These are phyloP conservation scores for Pythium phragmitis DNA, from an alignment of 352 stramenopile species.

Conservation along the genomic window DNA sequence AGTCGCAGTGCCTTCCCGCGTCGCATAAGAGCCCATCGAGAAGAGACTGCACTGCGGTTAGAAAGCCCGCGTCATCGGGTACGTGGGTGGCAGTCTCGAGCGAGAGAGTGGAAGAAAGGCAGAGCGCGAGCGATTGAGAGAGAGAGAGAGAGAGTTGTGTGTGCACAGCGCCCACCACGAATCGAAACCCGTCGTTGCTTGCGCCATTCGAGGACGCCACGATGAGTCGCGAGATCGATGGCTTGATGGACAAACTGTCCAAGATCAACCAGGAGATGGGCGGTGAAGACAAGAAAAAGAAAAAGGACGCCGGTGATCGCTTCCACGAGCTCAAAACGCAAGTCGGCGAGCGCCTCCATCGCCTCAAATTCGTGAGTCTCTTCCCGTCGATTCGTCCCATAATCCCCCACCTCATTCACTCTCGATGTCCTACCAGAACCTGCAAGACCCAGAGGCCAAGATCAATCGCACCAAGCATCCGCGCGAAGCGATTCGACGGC, in stretches of 20 bases:
- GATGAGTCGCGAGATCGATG: slow-evolving; percentile 82
- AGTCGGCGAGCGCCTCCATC: slow-evolving; percentile 74
- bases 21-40: too few species aligned
- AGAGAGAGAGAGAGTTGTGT: too few species aligned
- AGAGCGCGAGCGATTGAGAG: too few species aligned
- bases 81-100: too few species aligned
- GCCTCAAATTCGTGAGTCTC: slow-evolving; percentile 62
- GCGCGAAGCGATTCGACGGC: slow-evolving; percentile 71
- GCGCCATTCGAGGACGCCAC: slow-evolving; percentile 4
- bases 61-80: too few species aligned
- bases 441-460: slow-evolving; percentile 71
- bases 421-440: slow-evolving; percentile 33
- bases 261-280: slow-evolving; percentile 83
- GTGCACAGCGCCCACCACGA: too few species aligned
- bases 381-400: slow-evolving; percentile 11
- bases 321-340: slow-evolving; percentile 84
- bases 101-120: too few species aligned
- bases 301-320: slow-evolving; percentile 58
- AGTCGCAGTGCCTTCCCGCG: too few species aligned
- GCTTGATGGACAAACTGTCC: slow-evolving; percentile 65
- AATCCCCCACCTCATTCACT: neutral
- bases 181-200: too few species aligned
- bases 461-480: slow-evolving; percentile 72
- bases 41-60: too few species aligned
- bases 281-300: slow-evolving; percentile 71